Percentiles rank a stretch among this genome's conserved stretches.
phyloP scores from a whole-genome alignment of 441 rosid species.

The Isatis lusitanica region DNA sequence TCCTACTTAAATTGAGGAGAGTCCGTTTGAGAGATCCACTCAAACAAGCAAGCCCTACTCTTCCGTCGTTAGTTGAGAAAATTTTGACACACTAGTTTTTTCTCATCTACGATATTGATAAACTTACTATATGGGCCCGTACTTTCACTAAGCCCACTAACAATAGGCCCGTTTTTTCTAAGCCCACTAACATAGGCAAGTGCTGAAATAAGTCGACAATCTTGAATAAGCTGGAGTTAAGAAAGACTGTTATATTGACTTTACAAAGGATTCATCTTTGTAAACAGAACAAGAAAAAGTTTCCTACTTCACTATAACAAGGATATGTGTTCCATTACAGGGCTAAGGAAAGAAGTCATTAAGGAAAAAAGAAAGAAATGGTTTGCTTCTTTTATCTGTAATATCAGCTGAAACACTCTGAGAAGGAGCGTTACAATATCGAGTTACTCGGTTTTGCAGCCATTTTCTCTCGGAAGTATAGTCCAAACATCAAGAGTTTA shows the following conservation, averaged over 20 bases:
- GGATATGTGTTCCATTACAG: not conserved
- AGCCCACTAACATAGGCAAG: not conserved
- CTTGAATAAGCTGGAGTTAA: not conserved
- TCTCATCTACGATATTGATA: not conserved
- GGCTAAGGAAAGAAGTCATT: not conserved
- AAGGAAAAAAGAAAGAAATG: not conserved
- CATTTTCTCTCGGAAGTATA: not conserved
- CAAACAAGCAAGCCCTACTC: slow-evolving; percentile 37
- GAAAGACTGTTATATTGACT: not conserved
- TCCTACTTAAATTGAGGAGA: slow-evolving; percentile 36
- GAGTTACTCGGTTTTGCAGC: not conserved
- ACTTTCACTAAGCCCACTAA: not conserved
- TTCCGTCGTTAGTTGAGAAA: slow-evolving; percentile 35
- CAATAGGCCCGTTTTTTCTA: not conserved
- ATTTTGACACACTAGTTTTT: not conserved
- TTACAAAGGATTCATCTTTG: too few species aligned
- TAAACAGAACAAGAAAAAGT: not conserved
- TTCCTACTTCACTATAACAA: not conserved
- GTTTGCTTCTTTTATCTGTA: not conserved
- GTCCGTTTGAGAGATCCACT: slow-evolving; percentile 17
- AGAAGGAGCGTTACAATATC: too few species aligned
- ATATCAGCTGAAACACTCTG: not conserved
- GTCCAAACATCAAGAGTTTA: not conserved
- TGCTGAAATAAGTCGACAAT: not conserved
- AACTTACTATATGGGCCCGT: not conserved